These are phyloP conservation scores for Debaryomyces castellii DNA, from an alignment of 805 yeast species.

Conservation along the genomic window DNA sequence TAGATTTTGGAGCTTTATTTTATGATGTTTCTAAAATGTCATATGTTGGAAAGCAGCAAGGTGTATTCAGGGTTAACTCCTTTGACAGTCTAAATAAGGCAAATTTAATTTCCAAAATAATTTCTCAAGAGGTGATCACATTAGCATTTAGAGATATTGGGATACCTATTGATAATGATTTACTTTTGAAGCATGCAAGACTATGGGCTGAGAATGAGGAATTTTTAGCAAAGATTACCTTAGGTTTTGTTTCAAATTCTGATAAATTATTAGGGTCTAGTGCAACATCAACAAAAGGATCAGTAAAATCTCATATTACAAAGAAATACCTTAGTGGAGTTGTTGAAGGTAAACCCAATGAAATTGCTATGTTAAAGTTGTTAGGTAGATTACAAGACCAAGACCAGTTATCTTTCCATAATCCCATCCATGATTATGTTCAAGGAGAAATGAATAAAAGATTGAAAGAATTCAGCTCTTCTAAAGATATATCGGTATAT, in stretches of 20 bases:
- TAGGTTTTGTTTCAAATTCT: conserved; percentile 37
- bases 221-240: conserved; percentile 36
- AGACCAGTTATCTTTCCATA: conserved; percentile 41
- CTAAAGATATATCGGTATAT: conserved; percentile 41
- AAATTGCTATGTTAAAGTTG: conserved; percentile 46
- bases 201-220: conserved; percentile 51
- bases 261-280: conserved; percentile 44
- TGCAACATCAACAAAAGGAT: conserved; percentile 31
- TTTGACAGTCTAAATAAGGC: conserved; percentile 51
- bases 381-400: conserved; percentile 51
- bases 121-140: conserved; percentile 49
- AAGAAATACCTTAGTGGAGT: conserved; percentile 43
- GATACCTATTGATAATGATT: conserved; percentile 29
- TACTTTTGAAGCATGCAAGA: conserved; percentile 38
- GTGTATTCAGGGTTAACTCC: conserved; percentile 50
- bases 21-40: conserved; percentile 33
- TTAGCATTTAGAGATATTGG: conserved; percentile 46
- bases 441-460: conserved; percentile 39
- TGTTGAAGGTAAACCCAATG: conserved; percentile 37
- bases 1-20: conserved; percentile 47
- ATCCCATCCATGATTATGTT: conserved; percentile 57
- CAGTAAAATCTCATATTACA: conserved; percentile 34
- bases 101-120: conserved; percentile 45
- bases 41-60: conserved; percentile 48
- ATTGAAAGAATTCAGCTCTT: conserved; percentile 38